Conservation (phyloP, 345 rosid species). For the Jatropha curcas region DNA sequence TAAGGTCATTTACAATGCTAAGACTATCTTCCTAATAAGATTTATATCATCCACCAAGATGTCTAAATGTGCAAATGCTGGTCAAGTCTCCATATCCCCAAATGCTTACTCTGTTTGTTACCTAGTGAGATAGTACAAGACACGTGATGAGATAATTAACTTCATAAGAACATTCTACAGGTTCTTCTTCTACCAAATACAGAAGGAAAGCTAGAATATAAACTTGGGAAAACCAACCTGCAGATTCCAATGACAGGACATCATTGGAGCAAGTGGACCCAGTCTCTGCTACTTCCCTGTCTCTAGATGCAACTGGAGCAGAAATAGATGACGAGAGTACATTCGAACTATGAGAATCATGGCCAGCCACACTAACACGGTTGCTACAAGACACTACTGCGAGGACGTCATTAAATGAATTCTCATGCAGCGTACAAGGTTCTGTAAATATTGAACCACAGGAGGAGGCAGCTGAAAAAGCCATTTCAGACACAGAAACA, state of each 20-base stretch:
- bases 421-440: slow-evolving; percentile 11
- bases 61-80: not conserved
- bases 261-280: slow-evolving; percentile 19
- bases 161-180: not conserved
- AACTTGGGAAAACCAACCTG: slow-evolving; percentile 39
- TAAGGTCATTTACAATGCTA: not conserved
- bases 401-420: slow-evolving; percentile 20
- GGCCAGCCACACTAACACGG: slow-evolving; percentile 13
- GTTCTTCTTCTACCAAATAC: slow-evolving; percentile 10
- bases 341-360: slow-evolving; percentile 22
- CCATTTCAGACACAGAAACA: slow-evolving; percentile 18
- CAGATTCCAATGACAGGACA: slow-evolving; percentile 28
- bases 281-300: slow-evolving; percentile 21
- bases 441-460: slow-evolving; percentile 18
- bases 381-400: slow-evolving; percentile 10
- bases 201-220: not conserved
- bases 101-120: not conserved
- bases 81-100: not conserved
- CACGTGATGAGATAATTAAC: not conserved
- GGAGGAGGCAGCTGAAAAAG: slow-evolving; percentile 19
- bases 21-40: not conserved
- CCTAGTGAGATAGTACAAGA: not conserved
- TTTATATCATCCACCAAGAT: not conserved
- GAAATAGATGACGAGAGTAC: slow-evolving; percentile 9
- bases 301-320: slow-evolving; percentile 10